Base-by-base conservation (phyloP, 192 early-diverging fungal species). In the Coemansia sp. region DNA sequence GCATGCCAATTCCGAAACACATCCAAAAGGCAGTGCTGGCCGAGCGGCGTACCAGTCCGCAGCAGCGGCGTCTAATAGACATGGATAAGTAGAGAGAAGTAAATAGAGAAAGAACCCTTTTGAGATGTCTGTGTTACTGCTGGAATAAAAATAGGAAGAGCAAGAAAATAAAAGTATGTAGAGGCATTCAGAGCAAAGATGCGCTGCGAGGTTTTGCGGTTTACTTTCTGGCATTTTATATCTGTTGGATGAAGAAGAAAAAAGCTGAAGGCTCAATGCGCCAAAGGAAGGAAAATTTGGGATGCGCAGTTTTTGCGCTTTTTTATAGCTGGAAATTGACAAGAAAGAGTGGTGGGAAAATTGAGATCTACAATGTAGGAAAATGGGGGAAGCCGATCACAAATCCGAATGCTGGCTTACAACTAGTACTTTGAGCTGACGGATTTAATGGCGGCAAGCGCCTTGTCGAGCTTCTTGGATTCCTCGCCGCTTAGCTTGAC, bases 401-500 rank as follows among this genome's bases (percentile, higher is more conserved):
- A 61, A 32, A 42, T 9, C 3, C 16, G 39, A 49, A 8, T 8
- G 1, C 37, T 11, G 9, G 23, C 19, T 26, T 54, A 1, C 56
- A 79, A 75, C 6, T 64, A 43, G 68, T 86, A 89, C 19, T 86
- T 84, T 43, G 65, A 67, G 69, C 86, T 87, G 4, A 81, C 84
- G 16, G 83, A 64, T 67, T 85, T 88, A 62, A 90, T 86, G 48
- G 81, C 70, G 6, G 63, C 47, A 38, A 88, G 85, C 9, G 88
- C 88, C 11, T 63, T 48, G 18, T 87, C 52, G 37, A 92, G 81
- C 73, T 88, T 80, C 47, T 76, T 75, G 41, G 79, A 63, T 65
- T 94, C 92, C 21, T 87, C 76, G 4, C 78, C 71, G 59, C 73
- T 83, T 40, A 95, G 73, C 4, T 86, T 86, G 19, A 90, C 80